A percentile compares a stretch with the other conserved stretches of the same genome.
Evolutionary conservation across 2,329 filamentous ascomycete species (phyloP).

Genomic region (Neopestalotiopsis rosae): DNA sequence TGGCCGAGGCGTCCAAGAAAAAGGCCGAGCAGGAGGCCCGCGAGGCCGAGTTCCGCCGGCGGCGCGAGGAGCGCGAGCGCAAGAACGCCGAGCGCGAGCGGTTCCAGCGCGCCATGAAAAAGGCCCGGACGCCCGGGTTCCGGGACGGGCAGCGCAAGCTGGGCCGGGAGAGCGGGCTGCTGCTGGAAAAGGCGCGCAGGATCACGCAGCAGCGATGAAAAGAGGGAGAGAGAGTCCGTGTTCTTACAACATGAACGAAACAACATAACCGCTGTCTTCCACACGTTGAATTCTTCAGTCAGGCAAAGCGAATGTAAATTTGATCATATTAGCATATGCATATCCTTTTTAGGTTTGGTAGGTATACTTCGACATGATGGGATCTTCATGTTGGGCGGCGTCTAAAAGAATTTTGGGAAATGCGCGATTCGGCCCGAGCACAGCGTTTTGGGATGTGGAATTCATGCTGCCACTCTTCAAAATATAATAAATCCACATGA

Average conservation of each 20-base stretch:
- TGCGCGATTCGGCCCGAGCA: neutral
- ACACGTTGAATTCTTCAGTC: neutral
- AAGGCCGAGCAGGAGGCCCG: constrained; percentile 48
- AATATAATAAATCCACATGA: neutral
- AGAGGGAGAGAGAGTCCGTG: neutral
- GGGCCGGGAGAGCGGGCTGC: constrained; percentile 77
- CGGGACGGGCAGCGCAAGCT: constrained; percentile 79
- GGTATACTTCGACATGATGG: neutral
- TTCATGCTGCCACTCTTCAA: neutral
- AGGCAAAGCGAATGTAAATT: neutral
- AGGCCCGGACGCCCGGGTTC: constrained; percentile 67
- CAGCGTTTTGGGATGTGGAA: neutral
- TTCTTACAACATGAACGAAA: no score
- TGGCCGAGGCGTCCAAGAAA: constrained; percentile 50
- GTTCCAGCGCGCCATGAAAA: constrained; percentile 72
- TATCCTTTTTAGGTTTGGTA: neutral
- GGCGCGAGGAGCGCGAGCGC: constrained; percentile 68
- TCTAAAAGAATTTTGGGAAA: neutral
- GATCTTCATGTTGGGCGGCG: neutral
- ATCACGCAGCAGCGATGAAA: constrained; percentile 42
- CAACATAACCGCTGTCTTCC: neutral
- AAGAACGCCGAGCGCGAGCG: constrained; percentile 69
- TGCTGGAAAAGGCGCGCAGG: constrained; percentile 79
- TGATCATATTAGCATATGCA: neutral
- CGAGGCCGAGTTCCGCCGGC: constrained; percentile 46